Base-by-base conservation (phyloP, 2,329 filamentous ascomycete genomes). In the Fusarium sp. region DNA sequence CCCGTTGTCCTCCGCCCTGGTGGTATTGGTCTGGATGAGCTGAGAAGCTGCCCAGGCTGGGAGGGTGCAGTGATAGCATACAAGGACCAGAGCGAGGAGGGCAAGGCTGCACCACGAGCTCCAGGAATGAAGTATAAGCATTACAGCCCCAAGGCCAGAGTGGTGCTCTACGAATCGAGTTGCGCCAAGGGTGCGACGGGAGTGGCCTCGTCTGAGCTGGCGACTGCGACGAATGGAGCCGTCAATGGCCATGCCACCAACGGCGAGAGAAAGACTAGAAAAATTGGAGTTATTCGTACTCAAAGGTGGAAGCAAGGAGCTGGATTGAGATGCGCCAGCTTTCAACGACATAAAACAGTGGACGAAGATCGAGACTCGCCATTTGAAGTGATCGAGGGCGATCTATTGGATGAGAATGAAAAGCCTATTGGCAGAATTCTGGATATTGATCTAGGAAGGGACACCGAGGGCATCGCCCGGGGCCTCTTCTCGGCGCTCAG, bases 121-220 rank as follows among this genome's bases (percentile, higher is more conserved):
- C 96, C 96, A 0, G 96, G 96, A 1, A 99, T 99, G 96, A 99
- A 99, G 81, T 99, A 99, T 78, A 93, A 96, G 77, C 96, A 99
- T 78, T 99, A 99, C 76, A 97, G 94, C 44, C 96, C 96, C 1
- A 92, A 90, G 78, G 96, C 96, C 1, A 89, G 86, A 49, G 94
- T 99, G 2, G 83, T 97, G 13, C 83, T 98, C 2, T 97, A 93
- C 76, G 93, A 97, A 77, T 80, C 86, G 25, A 79, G 75, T 36
- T 81, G 76, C 77, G 67, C 65, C 11, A 71, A 66, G 10, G 78
- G 80, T 20, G 69, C 72, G 44, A 75, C 75, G 9, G 82, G 82
- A 7, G 75, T 84, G 34, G 68, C 76, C 11, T 16, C 66, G 6
- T 75, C 75, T 27, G 83, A 84, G 42, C 57, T 81, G 5, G 74